A percentile compares a stretch with the other conserved stretches of the same genome.
Evolutionary conservation across 306 rosid species (phyloP).

Genomic region (Prunus kanzakura): DNA sequence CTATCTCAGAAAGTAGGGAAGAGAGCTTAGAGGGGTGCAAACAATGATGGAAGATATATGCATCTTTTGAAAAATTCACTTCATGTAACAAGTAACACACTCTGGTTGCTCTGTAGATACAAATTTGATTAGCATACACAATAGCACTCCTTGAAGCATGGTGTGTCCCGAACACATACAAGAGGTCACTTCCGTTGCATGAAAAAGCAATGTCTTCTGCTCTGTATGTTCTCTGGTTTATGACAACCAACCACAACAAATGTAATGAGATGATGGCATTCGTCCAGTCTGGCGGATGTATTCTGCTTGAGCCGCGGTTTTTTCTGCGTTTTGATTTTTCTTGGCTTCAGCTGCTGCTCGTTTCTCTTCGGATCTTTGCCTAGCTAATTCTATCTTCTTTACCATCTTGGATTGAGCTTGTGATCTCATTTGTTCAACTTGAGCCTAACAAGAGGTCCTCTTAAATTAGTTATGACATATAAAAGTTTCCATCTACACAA

Average conservation of each 20-base stretch:
- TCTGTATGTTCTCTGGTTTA: neutral
- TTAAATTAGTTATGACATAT: neutral
- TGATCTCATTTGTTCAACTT: constrained; percentile 78
- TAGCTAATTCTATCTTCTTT: constrained; percentile 76
- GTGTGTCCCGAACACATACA: neutral
- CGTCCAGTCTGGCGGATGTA: constrained; percentile 77
- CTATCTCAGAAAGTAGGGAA: no score
- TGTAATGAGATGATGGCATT: constrained; percentile 54
- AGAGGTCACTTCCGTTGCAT: neutral
- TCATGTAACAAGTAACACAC: constrained; percentile 15
- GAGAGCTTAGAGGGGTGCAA: no score
- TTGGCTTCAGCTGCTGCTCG: constrained; percentile 71
- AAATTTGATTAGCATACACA: neutral
- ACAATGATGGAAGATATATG: neutral
- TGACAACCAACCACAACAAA: constrained; percentile 77
- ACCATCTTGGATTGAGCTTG: constrained; percentile 81
- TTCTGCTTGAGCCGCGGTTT: constrained; percentile 67
- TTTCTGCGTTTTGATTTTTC: constrained; percentile 64
- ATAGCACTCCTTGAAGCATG: constrained; percentile 2
- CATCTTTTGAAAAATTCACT: constrained; percentile 6
- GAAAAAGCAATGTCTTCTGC: neutral
- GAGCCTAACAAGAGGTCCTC: constrained; percentile 44
- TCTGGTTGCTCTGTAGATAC: neutral
- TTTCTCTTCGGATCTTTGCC: constrained; percentile 82
- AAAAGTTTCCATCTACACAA: neutral